Base-by-base conservation (phyloP, 805 yeast genomes). In the Brettanomyces nanus region DNA sequence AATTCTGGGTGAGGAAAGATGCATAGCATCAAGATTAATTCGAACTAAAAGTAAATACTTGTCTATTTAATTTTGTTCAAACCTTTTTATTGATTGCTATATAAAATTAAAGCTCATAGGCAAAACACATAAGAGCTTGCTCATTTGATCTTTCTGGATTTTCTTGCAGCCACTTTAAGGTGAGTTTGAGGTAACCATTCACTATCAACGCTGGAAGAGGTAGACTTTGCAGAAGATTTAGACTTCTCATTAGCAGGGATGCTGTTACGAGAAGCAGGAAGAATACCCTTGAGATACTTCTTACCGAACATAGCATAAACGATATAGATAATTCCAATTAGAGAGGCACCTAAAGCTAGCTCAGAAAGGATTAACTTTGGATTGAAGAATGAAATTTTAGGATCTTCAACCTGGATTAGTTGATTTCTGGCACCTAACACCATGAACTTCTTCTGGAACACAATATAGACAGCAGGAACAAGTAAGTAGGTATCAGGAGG, bases 291-390 rank as follows among this genome's bases (percentile, higher is more conserved):
- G 44, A 76, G 55, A 54, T 74, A 77, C 31, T 56, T 54, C 44
- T 61, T 61, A 40, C 77, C 76, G 51, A 66, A 71, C 31, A 57
- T 48, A 30, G 51, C 53, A 58, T 70, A 71, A 26, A 58, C 54
- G 44, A 64, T 55, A 58, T 77, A 81, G 31, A 65, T 77, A 33
- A 70, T 48, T 30, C 63, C 71, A 36, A 64, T 77, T 21, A 78
- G 37, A 15, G 78, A 56, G 18, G 61, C 69, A 3, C 65, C 47
- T 40, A 85, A 60, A 19, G 83, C 47, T 13, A 75, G 36, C 54
- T 77, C 81, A 46, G 82, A 71, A 26, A 82, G 56, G 41, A 85
- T 53, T 52, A 86, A 71, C 59, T 79, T 77, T 11, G 89, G 92
- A 54, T 83, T 75, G 61, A 80, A 77, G 38, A 79, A 45, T 1